phyloP scores from a whole-genome alignment of 106 monocot genomes.

The Phalaenopsis equestris region DNA sequence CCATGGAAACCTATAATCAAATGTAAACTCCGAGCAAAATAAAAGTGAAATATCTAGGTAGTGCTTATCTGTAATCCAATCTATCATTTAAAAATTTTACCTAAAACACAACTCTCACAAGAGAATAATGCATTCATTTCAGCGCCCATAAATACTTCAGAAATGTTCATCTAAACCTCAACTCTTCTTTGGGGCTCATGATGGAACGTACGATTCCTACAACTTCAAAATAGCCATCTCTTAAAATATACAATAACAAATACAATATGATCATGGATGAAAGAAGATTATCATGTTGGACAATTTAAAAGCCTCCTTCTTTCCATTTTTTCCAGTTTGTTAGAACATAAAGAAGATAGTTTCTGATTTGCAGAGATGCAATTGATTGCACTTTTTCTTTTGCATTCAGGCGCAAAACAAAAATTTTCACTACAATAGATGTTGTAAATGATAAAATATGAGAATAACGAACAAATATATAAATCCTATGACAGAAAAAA shows the following conservation, averaged over 20 bases:
- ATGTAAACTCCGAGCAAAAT: too few relatives aligned
- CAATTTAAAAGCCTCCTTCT: neutral
- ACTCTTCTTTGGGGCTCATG: too few relatives aligned
- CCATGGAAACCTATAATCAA: too few relatives aligned
- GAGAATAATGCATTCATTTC: too few relatives aligned
- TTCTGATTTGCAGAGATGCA: neutral
- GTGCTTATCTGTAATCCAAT: too few relatives aligned
- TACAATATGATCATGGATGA: neutral
- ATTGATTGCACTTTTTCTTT: neutral
- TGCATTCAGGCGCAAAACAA: neutral
- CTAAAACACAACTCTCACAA: too few relatives aligned
- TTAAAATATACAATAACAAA: neutral
- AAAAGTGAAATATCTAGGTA: too few relatives aligned
- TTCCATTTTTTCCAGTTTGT: neutral
- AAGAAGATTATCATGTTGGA: neutral
- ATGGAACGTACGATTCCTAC: neutral
- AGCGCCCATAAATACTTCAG: too few relatives aligned
- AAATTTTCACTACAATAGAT: neutral
- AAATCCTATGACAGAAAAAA: neutral
- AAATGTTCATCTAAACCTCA: too few relatives aligned
- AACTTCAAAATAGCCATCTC: neutral
- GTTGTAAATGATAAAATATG: neutral
- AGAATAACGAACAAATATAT: too few relatives aligned
- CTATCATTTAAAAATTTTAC: too few relatives aligned
- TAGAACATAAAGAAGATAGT: neutral